A percentile compares a stretch with the other conserved stretches of the same genome.
phyloP scores from a whole-genome alignment of 2,329 filamentous ascomycete genomes.

The Microsporum canis region DNA sequence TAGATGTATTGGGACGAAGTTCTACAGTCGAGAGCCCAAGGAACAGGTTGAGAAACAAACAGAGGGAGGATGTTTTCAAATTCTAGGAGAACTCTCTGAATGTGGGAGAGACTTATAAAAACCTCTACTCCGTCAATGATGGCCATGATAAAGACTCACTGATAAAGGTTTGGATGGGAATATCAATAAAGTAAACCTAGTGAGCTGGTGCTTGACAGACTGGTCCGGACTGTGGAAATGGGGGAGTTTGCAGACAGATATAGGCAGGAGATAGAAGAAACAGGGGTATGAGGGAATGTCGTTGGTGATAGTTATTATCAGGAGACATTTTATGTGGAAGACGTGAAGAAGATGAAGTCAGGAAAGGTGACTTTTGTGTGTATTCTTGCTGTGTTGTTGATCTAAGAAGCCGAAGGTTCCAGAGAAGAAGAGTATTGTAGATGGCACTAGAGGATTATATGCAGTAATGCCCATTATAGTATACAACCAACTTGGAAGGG shows the following conservation, averaged over 20 bases:
- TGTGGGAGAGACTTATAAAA: not conserved
- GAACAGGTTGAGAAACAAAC: not conserved
- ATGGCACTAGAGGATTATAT: not conserved
- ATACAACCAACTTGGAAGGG: not conserved
- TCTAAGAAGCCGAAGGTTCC: not conserved
- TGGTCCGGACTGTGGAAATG: not conserved
- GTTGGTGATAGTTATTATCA: too few relatives aligned
- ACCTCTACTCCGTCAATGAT: constrained; percentile 8
- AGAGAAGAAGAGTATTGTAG: not conserved
- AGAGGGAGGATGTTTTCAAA: not conserved
- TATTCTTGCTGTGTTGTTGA: not conserved
- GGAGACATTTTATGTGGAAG: not conserved
- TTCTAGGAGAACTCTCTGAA: not conserved
- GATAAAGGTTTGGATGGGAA: not conserved
- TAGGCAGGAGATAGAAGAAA: too few relatives aligned
- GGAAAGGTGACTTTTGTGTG: not conserved
- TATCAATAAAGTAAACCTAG: not conserved
- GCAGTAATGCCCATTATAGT: not conserved
- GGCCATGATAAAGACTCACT: not conserved
- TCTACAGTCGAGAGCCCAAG: constrained; percentile 3
- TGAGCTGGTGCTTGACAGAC: not conserved
- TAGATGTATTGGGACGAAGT: not conserved
- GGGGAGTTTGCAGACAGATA: too few relatives aligned
- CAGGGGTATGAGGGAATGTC: too few relatives aligned
- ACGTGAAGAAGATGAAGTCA: not conserved